A percentile compares a stretch with the other conserved stretches of the same genome.
Conservation (phyloP, 331 rosid species). For the Acacia concinna region DNA sequence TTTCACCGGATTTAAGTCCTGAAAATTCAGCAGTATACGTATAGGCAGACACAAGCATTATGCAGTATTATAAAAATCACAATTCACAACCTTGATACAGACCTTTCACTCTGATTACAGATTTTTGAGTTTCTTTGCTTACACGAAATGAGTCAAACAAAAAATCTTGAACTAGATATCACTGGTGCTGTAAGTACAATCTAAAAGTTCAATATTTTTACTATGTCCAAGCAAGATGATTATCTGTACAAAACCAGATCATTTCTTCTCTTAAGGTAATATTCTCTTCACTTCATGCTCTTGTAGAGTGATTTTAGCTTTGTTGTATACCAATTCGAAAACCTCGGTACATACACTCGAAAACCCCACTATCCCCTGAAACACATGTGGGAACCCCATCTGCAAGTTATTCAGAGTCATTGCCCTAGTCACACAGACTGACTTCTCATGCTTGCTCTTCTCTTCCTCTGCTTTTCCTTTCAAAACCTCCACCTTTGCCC, state of each 20-base stretch:
- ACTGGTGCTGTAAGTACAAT: slow-evolving; percentile 23
- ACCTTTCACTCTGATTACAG: neutral
- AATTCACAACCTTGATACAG: neutral
- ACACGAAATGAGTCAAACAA: neutral
- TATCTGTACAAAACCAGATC: slow-evolving; percentile 40
- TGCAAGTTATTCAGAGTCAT: slow-evolving; percentile 93
- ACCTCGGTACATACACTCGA: slow-evolving; percentile 88
- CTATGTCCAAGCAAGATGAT: slow-evolving; percentile 25
- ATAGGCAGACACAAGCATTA: neutral
- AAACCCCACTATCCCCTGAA: slow-evolving; percentile 92
- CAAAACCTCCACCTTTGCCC: slow-evolving; percentile 63
- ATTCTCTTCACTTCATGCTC: slow-evolving; percentile 44
- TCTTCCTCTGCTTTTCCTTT: slow-evolving; percentile 82
- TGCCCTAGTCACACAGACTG: slow-evolving; percentile 71
- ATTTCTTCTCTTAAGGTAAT: neutral
- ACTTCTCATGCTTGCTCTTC: slow-evolving; percentile 77
- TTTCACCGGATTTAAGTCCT: neutral
- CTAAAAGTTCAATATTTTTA: neutral
- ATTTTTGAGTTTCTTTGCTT: neutral
- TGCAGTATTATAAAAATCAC: neutral
- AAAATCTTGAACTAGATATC: slow-evolving; percentile 19
- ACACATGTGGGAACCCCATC: slow-evolving; percentile 95
- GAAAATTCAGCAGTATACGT: neutral
- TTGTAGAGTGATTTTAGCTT: slow-evolving; percentile 55
- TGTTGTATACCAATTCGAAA: slow-evolving; percentile 79